Evolutionary conservation across 805 yeast genomes (phyloP).

Genomic region (Spathaspora boniae): DNA sequence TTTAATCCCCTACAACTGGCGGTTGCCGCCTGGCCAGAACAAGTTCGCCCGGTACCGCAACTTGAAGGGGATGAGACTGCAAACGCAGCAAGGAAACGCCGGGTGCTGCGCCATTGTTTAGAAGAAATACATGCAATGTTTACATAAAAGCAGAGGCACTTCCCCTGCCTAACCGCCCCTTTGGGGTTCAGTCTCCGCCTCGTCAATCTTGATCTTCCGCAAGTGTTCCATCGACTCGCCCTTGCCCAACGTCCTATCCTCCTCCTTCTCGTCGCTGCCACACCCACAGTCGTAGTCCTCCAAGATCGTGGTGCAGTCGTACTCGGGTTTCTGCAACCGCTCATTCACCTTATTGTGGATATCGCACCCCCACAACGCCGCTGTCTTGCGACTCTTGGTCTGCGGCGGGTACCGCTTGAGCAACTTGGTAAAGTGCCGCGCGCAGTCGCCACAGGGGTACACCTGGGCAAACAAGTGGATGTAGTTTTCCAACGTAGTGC

Average conservation of each 20-base stretch:
- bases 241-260: slow-evolving; percentile 37
- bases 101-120: slow-evolving; percentile 31
- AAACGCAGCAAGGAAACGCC: slow-evolving; percentile 3
- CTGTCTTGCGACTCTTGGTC: slow-evolving; percentile 65
- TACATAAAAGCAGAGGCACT: slow-evolving; percentile 2
- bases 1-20: slow-evolving; percentile 45
- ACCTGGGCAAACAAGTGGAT: slow-evolving; percentile 80
- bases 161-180: slow-evolving; percentile 37
- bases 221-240: slow-evolving; percentile 36
- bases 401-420: slow-evolving; percentile 82
- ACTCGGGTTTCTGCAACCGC: slow-evolving; percentile 60
- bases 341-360: slow-evolving; percentile 85
- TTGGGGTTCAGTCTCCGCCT: slow-evolving; percentile 45
- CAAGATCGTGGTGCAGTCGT: slow-evolving; percentile 80
- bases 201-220: slow-evolving; percentile 42
- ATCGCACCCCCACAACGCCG: slow-evolving; percentile 96
- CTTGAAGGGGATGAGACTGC: slow-evolving; percentile 8
- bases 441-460: slow-evolving; percentile 97
- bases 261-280: slow-evolving; percentile 64
- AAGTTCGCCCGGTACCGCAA: slow-evolving; percentile 27
- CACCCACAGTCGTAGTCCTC: slow-evolving; percentile 98
- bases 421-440: slow-evolving; percentile 78
- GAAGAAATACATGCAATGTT: background rate
- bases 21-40: slow-evolving; percentile 30
- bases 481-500: slow-evolving; percentile 58